Evolutionary conservation across 164 flowering plant species (phyloP), one percentile per base, ranked within the genome.

Genomic region (Brasenia schreberi): DNA sequence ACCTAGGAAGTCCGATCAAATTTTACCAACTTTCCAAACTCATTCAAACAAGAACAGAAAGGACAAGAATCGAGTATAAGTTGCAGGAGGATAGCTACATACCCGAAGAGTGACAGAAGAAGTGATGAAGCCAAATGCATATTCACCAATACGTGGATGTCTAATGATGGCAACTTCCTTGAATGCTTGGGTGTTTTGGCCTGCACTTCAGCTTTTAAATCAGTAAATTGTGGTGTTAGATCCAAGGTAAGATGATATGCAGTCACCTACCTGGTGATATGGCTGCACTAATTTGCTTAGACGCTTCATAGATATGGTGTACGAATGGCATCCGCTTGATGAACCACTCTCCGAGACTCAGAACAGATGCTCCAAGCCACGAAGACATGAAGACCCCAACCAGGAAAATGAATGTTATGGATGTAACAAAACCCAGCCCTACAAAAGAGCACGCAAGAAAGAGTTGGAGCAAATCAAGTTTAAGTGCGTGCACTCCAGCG

Each of bases 141-240:
- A 90, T 86, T 90, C 96, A 74, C 96, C 96, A 70, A 90, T 74
- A 42, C 93, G 91, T 63, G 96, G 96, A 82, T 90, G 96, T 76
- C 93, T 86, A 66, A 90, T 87, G 70, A 90, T 87, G 68, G 93
- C 96, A 64, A 90, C 96, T 80, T 90, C 96, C 80, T 90, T 90
- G 72, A 90, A 90, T 59, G 96, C 96, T 63, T 87, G 93, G 0
- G 87, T 75, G 66, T 88, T 90, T 77, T 90, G 97, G 79, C 87
- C 97, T 90, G 87, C 43, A 79, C 59, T 45, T 43, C 65, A 68
- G 33, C 63, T 33, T 27, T 59, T 49, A 11, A 56, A 65, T 27
- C 43, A 63, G 61, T 0, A 10, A 66, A 61, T 7, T 11, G 18
- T 61, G 18, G 63, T 1, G 18, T n/a, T 18, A 18, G 63, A 23